These are phyloP conservation scores for Leccinum uliginosum DNA, from an alignment of 768 basidiomycete genomes.

Conservation along the genomic window DNA sequence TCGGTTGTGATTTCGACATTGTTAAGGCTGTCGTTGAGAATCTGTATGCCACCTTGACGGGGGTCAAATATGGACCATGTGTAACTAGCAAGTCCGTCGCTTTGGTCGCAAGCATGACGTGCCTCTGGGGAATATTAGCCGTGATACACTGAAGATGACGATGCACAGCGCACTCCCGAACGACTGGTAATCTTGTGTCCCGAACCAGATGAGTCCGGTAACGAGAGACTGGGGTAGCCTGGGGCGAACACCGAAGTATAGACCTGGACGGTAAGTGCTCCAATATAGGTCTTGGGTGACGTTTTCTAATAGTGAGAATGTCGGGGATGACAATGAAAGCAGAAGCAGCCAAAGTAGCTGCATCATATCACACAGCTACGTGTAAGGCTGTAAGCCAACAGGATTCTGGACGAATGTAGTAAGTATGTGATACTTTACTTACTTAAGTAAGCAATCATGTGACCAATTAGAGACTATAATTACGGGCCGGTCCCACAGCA, in stretches of 20 bases:
- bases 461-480: background rate
- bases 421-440: background rate
- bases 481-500: too few species aligned
- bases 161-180: slow-evolving; percentile 47
- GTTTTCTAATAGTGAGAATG: slow-evolving; percentile 26
- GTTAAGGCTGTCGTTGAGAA: slow-evolving; percentile 74
- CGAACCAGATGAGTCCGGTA: slow-evolving; percentile 94
- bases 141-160: background rate
- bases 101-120: slow-evolving; percentile 87
- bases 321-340: slow-evolving; percentile 15
- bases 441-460: slow-evolving; percentile 15
- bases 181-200: slow-evolving; percentile 79
- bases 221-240: slow-evolving; percentile 83
- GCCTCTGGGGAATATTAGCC: slow-evolving; percentile 42
- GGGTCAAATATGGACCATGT: slow-evolving; percentile 87
- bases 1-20: slow-evolving; percentile 84
- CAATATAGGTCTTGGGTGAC: slow-evolving; percentile 45
- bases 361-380: slow-evolving; percentile 3
- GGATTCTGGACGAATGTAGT: background rate
- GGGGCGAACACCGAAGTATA: slow-evolving; percentile 93
- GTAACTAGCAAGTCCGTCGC: slow-evolving; percentile 75
- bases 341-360: slow-evolving; percentile 28
- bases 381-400: background rate
- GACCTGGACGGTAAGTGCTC: slow-evolving; percentile 85
- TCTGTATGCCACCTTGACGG: slow-evolving; percentile 80